Evolutionary conservation across 441 rosid species (phyloP).

Genomic region (Hypseocharis bilobata): DNA sequence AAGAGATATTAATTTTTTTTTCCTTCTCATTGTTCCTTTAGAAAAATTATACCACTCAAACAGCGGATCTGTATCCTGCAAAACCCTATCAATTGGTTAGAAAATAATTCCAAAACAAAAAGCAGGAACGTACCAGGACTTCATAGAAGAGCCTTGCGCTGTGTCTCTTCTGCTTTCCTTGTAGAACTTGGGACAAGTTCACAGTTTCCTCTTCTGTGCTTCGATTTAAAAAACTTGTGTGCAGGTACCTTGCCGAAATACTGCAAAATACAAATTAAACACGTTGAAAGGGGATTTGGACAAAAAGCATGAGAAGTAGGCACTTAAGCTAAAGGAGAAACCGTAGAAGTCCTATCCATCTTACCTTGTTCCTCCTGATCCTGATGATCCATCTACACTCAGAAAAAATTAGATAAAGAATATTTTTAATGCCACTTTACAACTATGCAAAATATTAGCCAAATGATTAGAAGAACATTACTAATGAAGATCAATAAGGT

Average conservation of each 20-base stretch:
- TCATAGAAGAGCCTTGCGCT: slow-evolving; percentile 74
- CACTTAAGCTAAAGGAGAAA: slow-evolving; percentile 7
- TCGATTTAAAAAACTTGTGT: slow-evolving; percentile 31
- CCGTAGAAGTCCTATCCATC: slow-evolving; percentile 3
- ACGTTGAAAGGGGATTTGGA: slow-evolving; percentile 6
- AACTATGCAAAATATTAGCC: background rate
- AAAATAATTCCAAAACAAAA: background rate
- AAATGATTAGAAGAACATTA: background rate
- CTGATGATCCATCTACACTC: slow-evolving; percentile 52
- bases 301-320: background rate
- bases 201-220: slow-evolving; percentile 42
- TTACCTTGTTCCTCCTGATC: slow-evolving; percentile 58
- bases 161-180: slow-evolving; percentile 49
- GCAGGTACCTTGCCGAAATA: slow-evolving; percentile 40
- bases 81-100: no score
- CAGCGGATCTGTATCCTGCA: no score
- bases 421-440: no score
- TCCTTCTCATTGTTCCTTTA: no score
- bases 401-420: slow-evolving; percentile 17
- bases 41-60: no score
- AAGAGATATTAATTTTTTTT: no score
- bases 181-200: slow-evolving; percentile 38
- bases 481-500: slow-evolving; percentile 6
- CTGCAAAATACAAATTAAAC: slow-evolving; percentile 31
- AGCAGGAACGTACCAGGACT: slow-evolving; percentile 47